phyloP scores from a whole-genome alignment of 495 filamentous ascomycete genomes.

The Cercophora sp. region DNA sequence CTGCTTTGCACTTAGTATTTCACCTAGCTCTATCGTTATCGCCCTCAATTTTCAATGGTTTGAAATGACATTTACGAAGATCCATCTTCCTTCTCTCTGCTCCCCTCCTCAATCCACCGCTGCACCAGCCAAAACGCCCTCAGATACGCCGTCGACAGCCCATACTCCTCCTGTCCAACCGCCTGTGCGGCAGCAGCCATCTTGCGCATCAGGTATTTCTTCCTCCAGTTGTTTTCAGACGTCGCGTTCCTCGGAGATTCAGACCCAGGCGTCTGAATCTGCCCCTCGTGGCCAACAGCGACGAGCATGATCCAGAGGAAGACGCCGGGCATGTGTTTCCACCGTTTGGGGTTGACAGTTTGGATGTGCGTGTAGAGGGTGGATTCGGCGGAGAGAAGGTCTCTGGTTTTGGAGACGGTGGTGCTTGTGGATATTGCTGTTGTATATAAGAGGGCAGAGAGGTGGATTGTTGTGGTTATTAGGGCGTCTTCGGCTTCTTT shows the following conservation, averaged over 20 bases:
- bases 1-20: too few species aligned
- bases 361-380: slow-evolving; percentile 6
- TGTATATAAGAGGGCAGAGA: slow-evolving; percentile 7
- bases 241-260: too few species aligned
- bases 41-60: too few species aligned
- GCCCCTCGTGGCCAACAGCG: slow-evolving; percentile 11
- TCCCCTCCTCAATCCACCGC: slow-evolving; percentile 11
- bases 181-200: slow-evolving; percentile 24
- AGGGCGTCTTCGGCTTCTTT: not conserved
- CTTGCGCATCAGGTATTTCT: slow-evolving; percentile 20
- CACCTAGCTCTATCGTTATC: too few species aligned
- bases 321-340: slow-evolving; percentile 23
- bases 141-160: slow-evolving; percentile 18
- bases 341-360: slow-evolving; percentile 1
- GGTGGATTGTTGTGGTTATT: not conserved
- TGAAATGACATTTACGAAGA: too few species aligned
- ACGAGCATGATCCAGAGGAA: slow-evolving; percentile 25
- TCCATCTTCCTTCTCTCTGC: too few species aligned
- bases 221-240: slow-evolving; percentile 7
- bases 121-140: slow-evolving; percentile 23
- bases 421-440: slow-evolving; percentile 2
- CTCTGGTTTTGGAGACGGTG: slow-evolving; percentile 6
- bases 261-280: too few species aligned
- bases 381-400: not conserved
- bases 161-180: slow-evolving; percentile 22